A percentile compares a stretch with the other conserved stretches of the same genome.
phyloP scores from a whole-genome alignment of 345 rosid species.

The Aegle marmelos region DNA sequence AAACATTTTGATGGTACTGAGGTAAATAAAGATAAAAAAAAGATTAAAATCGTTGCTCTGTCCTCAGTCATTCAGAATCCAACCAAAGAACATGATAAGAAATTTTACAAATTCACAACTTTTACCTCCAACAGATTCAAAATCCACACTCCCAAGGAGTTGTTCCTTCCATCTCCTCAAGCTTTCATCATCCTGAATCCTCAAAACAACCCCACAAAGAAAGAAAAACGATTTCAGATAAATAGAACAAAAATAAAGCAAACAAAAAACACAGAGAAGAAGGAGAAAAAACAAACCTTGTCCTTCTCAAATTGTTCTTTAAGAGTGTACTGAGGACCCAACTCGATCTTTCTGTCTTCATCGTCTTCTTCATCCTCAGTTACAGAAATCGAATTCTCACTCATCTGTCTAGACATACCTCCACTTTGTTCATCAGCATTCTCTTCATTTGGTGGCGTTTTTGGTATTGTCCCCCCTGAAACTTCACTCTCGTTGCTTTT shows the following conservation, averaged over 20 bases:
- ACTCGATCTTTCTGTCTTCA: conserved; percentile 41
- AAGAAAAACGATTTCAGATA: neutral
- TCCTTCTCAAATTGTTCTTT: conserved; percentile 71
- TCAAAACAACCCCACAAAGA: conserved; percentile 13
- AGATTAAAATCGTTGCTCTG: neutral
- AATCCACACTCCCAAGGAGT: conserved; percentile 67
- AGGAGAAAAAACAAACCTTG: conserved; percentile 36
- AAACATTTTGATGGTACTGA: neutral
- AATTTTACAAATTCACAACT: neutral
- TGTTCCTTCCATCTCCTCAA: conserved; percentile 79
- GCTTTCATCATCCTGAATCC: conserved; percentile 69
- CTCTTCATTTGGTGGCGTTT: conserved; percentile 24
- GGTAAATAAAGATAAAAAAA: neutral
- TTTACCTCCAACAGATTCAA: conserved; percentile 56
- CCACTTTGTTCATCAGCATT: conserved; percentile 20
- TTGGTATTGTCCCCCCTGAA: conserved; percentile 21
- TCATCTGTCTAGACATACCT: conserved; percentile 26
- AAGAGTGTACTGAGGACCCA: conserved; percentile 65
- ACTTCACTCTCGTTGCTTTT: conserved; percentile 21
- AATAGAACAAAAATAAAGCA: neutral
- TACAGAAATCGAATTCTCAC: conserved; percentile 38
- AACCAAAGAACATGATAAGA: neutral
- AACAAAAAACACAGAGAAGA: neutral
- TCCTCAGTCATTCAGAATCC: neutral
- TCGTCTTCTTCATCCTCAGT: conserved; percentile 59